phyloP scores from a whole-genome alignment of 768 basidiomycete genomes.

The Pulveroboletus frians region DNA sequence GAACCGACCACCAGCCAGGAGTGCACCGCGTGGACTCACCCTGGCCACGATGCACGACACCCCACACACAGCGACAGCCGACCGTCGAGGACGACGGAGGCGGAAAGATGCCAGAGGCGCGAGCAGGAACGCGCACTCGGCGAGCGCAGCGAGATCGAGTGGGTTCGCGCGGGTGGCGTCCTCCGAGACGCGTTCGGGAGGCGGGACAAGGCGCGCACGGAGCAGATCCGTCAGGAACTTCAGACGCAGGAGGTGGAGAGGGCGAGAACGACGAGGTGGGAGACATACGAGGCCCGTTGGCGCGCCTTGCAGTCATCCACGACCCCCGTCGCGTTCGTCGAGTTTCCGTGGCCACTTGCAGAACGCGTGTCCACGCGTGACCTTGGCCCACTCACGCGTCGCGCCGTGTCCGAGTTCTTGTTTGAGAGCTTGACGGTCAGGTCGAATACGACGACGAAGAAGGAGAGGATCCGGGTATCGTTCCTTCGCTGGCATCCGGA shows the following conservation, averaged over 20 bases:
- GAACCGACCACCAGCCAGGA: background rate
- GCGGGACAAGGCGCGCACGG: slow-evolving; percentile 48
- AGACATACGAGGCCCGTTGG: slow-evolving; percentile 54
- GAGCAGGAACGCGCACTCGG: slow-evolving; percentile 39
- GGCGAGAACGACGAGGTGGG: slow-evolving; percentile 39
- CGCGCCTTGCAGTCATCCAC: slow-evolving; percentile 30
- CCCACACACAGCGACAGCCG: background rate
- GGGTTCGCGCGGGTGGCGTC: slow-evolving; percentile 56
- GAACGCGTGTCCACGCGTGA: slow-evolving; percentile 12
- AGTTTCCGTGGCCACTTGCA: slow-evolving; percentile 61
- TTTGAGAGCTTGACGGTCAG: slow-evolving; percentile 42
- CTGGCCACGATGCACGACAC: background rate
- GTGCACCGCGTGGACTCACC: slow-evolving; percentile 1
- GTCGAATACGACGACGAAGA: slow-evolving; percentile 37
- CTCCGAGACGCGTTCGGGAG: slow-evolving; percentile 46
- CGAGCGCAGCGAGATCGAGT: slow-evolving; percentile 49
- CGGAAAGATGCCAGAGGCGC: slow-evolving; percentile 15
- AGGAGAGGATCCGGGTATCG: slow-evolving; percentile 53
- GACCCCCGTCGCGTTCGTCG: slow-evolving; percentile 37
- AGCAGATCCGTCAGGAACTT: slow-evolving; percentile 44
- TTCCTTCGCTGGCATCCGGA: slow-evolving; percentile 69
- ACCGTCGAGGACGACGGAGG: slow-evolving; percentile 5
- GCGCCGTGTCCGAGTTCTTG: slow-evolving; percentile 46
- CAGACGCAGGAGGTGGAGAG: slow-evolving; percentile 40
- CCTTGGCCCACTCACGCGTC: slow-evolving; percentile 33